Base-by-base conservation (phyloP, 1,284 basidiomycete genomes). In the Cryptococcus sp. region DNA sequence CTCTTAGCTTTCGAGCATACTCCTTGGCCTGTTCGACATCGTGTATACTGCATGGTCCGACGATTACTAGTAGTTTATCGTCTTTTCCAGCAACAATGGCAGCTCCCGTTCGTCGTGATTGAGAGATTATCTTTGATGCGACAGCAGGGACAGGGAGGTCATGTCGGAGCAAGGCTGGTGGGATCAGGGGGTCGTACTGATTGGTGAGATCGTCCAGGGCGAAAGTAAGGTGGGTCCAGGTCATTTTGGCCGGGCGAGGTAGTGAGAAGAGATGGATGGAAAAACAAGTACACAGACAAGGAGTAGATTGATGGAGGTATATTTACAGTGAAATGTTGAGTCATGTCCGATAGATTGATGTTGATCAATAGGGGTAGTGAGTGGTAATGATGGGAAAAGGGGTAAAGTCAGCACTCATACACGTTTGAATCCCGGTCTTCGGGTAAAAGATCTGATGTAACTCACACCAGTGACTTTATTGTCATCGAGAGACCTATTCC, bases 11-110 rank as follows among this genome's bases (percentile, higher is more conserved):
- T 34, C 80, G 79, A 35, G 93, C 94, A 73, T 98, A 98, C 73
- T 93, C 89, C 58, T 93, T 78, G 3, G 95, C 94, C 74, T 94
- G 89, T 49, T 87, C 84, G 4, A 90, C 79, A 34, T 86, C 89
- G 77, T 98, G 95, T 64, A 98, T 96, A 3, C 90, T 95, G 81
- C 95, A 98, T 15, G 95, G 95, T 4, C 95, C 95, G 60, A 96
- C 88, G 65, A 97, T 82, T 70, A 96, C 92, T 49, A 97, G 80
- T 1, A 97, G 63, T 49, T 91, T 84, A 66, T 90, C 87, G 68
- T 94, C 91, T 47, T 84, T 83, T 32, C 92, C 90, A 3, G 87
- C 84, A 44, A 94, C 80, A 64, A 95, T 84, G 57, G 84, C 81
- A 0, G 90, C 87, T 0, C 89, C 83, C 57, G 82, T 81, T 78